These are phyloP conservation scores for Neurospora cerealis DNA, from an alignment of 495 filamentous ascomycete genomes.

Conservation along the genomic window DNA sequence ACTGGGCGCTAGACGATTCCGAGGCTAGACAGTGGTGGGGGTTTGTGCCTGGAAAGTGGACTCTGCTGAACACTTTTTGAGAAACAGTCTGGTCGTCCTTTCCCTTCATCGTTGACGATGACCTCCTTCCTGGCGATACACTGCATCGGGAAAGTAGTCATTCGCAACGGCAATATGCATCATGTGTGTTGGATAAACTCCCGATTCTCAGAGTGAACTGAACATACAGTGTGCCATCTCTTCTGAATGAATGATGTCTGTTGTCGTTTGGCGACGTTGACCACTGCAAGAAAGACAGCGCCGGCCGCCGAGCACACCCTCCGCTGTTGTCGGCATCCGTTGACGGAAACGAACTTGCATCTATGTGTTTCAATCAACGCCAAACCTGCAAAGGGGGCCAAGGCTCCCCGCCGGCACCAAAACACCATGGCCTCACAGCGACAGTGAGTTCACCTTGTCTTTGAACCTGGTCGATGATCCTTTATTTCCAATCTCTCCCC, in stretches of 20 bases:
- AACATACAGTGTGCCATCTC: neutral
- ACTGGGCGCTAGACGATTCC: neutral
- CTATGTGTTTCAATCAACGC: neutral
- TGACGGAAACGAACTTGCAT: neutral
- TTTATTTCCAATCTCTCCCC: neutral
- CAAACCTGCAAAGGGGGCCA: neutral
- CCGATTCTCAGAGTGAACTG: neutral
- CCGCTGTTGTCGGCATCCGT: neutral
- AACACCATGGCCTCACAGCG: neutral
- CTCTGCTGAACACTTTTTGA: neutral
- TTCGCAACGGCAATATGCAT: neutral
- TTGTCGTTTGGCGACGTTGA: neutral
- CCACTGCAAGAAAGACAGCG: neutral
- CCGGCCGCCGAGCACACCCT: neutral
- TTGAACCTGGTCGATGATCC: neutral
- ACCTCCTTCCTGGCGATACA: neutral
- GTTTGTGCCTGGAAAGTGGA: neutral
- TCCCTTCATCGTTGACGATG: neutral
- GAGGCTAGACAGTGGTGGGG: neutral
- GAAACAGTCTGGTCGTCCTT: neutral
- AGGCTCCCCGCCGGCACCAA: neutral
- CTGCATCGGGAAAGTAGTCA: neutral
- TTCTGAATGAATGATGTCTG: neutral
- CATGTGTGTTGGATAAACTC: neutral
- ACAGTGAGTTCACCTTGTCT: neutral